Percentiles rank a stretch among this genome's conserved stretches.
These are phyloP conservation scores for Pseudofabraea citricarpa DNA, from an alignment of 2,329 filamentous ascomycete species.

Conservation along the genomic window DNA sequence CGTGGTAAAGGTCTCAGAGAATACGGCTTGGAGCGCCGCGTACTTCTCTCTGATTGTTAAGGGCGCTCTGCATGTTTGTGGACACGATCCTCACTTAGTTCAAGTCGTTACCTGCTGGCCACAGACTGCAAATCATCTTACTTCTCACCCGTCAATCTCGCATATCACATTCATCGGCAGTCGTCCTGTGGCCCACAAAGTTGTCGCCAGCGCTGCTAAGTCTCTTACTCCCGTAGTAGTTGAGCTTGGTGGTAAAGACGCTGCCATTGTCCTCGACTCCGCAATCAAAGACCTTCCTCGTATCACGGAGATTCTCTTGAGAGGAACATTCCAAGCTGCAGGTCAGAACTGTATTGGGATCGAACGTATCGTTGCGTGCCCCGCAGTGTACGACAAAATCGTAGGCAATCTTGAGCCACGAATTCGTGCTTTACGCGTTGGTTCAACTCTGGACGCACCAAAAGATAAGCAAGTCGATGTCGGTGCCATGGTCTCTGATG, in stretches of 20 bases:
- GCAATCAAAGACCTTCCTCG: conserved; percentile 56
- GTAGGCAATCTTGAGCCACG: conserved; percentile 66
- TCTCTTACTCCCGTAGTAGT: conserved; percentile 82
- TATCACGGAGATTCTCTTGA: conserved; percentile 78
- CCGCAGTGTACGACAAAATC: conserved; percentile 70
- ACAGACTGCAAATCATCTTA: conserved; percentile 72
- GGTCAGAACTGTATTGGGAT: conserved; percentile 98
- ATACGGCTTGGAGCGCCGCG: conserved; percentile 84
- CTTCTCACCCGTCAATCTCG: conserved; percentile 75
- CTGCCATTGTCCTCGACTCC: conserved; percentile 84
- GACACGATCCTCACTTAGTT: conserved; percentile 75
- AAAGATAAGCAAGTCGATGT: conserved; percentile 62
- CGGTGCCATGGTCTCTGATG: conserved; percentile 82
- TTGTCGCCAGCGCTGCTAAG: conserved; percentile 81
- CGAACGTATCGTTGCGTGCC: conserved; percentile 81
- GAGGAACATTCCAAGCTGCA: conserved; percentile 89
- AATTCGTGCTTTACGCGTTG: conserved; percentile 70
- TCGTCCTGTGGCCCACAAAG: conserved; percentile 77
- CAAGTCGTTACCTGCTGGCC: conserved; percentile 89
- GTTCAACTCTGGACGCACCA: conserved; percentile 53
- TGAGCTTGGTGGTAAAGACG: conserved; percentile 93
- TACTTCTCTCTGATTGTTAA: conserved; percentile 80
- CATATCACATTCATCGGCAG: conserved; percentile 98
- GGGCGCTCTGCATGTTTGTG: conserved; percentile 75
- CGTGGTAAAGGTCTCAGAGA: conserved; percentile 90